Percentiles rank a stretch among this genome's conserved stretches.
Evolutionary conservation across 352 stramenopile genomes (phyloP).

Genomic region (Thraustochytrium sp.): DNA sequence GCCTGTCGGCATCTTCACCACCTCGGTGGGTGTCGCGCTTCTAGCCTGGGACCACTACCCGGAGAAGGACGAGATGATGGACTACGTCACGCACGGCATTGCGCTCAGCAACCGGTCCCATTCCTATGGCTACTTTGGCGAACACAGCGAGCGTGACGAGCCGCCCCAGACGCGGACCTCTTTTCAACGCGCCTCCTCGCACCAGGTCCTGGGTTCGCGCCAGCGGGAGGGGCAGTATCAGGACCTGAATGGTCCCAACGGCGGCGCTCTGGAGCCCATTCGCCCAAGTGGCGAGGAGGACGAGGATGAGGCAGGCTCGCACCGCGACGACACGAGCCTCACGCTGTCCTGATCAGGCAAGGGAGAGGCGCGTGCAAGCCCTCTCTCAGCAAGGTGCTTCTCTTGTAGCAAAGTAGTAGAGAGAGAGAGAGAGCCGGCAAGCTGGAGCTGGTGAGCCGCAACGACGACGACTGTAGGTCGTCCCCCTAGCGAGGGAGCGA

Average conservation of each 20-base stretch:
- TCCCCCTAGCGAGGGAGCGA: too few relatives aligned
- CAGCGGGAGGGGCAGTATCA: neutral
- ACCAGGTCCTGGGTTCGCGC: neutral
- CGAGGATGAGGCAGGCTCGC: neutral
- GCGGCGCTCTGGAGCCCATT: neutral
- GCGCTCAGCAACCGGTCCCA: neutral
- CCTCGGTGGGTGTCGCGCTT: constrained; percentile 10
- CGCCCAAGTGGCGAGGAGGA: neutral
- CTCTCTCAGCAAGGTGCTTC: too few relatives aligned
- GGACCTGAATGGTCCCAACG: neutral
- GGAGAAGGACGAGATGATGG: neutral
- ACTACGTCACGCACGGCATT: neutral
- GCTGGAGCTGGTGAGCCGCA: too few relatives aligned
- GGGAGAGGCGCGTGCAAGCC: too few relatives aligned
- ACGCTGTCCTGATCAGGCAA: neutral
- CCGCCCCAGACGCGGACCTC: too few relatives aligned
- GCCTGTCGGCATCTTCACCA: constrained; percentile 22
- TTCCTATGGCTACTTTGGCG: neutral
- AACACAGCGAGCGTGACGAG: neutral
- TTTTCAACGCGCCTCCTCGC: neutral
- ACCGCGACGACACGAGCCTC: neutral
- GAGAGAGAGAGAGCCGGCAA: too few relatives aligned
- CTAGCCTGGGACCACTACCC: constrained; percentile 24
- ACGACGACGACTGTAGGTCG: too few relatives aligned
- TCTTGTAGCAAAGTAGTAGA: too few relatives aligned